Evolutionary conservation across 352 stramenopile species (phyloP).

Genomic region (Phytophthora cactorum): DNA sequence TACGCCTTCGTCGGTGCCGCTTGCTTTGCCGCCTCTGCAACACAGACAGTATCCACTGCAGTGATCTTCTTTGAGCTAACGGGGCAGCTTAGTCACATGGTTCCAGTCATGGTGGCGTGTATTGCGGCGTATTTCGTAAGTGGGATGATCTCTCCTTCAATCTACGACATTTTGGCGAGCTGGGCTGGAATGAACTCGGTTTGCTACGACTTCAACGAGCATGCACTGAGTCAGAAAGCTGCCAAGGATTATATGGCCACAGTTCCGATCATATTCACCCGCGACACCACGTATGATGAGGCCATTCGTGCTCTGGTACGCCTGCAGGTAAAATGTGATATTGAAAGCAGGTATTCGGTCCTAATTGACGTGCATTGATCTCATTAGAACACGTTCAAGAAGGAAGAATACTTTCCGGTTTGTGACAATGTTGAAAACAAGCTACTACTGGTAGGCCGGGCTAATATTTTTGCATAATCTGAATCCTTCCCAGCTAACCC

Average conservation of each 20-base stretch:
- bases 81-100: constrained; percentile 82
- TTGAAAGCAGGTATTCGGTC: neutral
- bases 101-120: constrained; percentile 83
- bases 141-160: constrained; percentile 74
- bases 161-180: constrained; percentile 86
- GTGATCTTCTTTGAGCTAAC: constrained; percentile 91
- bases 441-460: constrained; percentile 48
- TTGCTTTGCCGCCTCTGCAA: constrained; percentile 91
- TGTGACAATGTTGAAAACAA: constrained; percentile 60
- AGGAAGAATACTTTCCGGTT: constrained; percentile 80
- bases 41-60: constrained; percentile 87
- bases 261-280: constrained; percentile 62
- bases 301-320: constrained; percentile 65
- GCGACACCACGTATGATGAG: constrained; percentile 78
- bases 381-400: constrained; percentile 64
- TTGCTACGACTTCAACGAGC: constrained; percentile 85
- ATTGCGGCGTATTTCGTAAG: constrained; percentile 85
- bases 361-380: neutral
- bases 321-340: neutral
- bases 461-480: too few species aligned
- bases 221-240: constrained; percentile 70
- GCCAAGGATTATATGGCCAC: constrained; percentile 72
- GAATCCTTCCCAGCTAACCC: too few species aligned
- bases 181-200: constrained; percentile 81
- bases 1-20: constrained; percentile 93